Conservation (phyloP, 2,329 filamentous ascomycete species). For the Allantophomopsis lycopodina region DNA sequence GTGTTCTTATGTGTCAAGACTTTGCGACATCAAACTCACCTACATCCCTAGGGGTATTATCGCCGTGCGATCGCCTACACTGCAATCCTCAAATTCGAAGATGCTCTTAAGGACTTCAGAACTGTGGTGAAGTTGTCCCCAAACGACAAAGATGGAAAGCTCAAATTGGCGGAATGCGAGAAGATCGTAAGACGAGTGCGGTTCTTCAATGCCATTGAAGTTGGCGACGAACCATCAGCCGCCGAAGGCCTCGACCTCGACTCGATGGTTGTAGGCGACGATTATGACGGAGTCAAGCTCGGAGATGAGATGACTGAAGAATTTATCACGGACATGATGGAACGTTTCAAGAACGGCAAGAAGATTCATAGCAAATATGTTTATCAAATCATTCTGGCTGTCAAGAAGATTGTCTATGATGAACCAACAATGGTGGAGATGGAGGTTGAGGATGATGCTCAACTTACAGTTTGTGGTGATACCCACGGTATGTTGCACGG, state of each 20-base stretch:
- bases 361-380: conserved; percentile 93
- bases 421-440: conserved; percentile 97
- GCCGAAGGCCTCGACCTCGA: conserved; percentile 84
- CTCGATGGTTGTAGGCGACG: conserved; percentile 65
- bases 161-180: conserved; percentile 86
- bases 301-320: conserved; percentile 83
- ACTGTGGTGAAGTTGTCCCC: conserved; percentile 80
- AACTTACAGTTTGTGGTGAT: conserved; percentile 90
- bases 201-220: conserved; percentile 90
- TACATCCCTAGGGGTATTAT: conserved; percentile 66
- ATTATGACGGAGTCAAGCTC: conserved; percentile 74
- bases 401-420: conserved; percentile 79
- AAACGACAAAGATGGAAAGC: conserved; percentile 75
- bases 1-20: background rate
- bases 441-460: conserved; percentile 60
- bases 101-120: conserved; percentile 86
- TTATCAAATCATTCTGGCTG: conserved; percentile 86
- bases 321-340: conserved; percentile 95
- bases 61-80: conserved; percentile 83
- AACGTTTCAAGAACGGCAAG: conserved; percentile 92
- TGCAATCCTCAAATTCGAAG: conserved; percentile 77
- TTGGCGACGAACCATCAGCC: conserved; percentile 83
- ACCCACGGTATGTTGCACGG: conserved; percentile 59
- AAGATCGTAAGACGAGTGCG: conserved; percentile 86
- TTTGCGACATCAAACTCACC: background rate